phyloP scores from a whole-genome alignment of 2,329 filamentous ascomycete genomes.

The Exophiala spinifera region DNA sequence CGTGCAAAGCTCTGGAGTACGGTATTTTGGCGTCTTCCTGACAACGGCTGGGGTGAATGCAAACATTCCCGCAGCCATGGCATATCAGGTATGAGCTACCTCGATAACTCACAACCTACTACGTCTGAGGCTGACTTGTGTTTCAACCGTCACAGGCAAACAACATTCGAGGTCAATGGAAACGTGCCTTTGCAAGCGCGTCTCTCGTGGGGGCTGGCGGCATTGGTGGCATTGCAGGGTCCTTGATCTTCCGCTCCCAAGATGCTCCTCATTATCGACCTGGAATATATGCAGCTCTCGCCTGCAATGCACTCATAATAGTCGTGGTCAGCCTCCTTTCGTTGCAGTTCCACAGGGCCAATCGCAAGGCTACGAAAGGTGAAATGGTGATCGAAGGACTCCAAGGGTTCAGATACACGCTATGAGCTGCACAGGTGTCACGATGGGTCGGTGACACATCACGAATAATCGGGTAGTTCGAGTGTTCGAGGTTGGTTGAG shows the following conservation, averaged over 20 bases:
- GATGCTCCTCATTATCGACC: conserved; percentile 33
- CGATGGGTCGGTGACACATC: too few relatives aligned
- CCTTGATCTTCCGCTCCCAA: conserved; percentile 62
- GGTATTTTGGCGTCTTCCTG: conserved; percentile 73
- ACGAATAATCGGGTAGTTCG: too few relatives aligned
- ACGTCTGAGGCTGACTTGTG: background rate
- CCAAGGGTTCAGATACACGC: conserved; percentile 38
- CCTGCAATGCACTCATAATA: conserved; percentile 59
- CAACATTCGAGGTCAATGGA: conserved; percentile 86
- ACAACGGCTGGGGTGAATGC: conserved; percentile 70
- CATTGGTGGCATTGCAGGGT: conserved; percentile 72
- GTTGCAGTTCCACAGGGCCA: conserved; percentile 52
- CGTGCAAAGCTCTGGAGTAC: conserved; percentile 55
- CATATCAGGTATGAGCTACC: conserved; percentile 59
- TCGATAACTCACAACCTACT: background rate
- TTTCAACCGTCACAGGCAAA: conserved; percentile 63
- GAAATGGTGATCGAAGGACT: conserved; percentile 50
- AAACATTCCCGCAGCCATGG: conserved; percentile 70
- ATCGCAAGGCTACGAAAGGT: conserved; percentile 48
- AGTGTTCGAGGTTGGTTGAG: too few relatives aligned
- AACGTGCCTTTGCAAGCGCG: conserved; percentile 57
- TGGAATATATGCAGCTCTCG: conserved; percentile 35
- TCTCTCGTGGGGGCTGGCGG: conserved; percentile 43
- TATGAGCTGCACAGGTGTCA: conserved; percentile 7
- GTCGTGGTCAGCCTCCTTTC: conserved; percentile 52